Evolutionary conservation across 495 filamentous ascomycete species (phyloP).

Genomic region (Xylaria palmicola): DNA sequence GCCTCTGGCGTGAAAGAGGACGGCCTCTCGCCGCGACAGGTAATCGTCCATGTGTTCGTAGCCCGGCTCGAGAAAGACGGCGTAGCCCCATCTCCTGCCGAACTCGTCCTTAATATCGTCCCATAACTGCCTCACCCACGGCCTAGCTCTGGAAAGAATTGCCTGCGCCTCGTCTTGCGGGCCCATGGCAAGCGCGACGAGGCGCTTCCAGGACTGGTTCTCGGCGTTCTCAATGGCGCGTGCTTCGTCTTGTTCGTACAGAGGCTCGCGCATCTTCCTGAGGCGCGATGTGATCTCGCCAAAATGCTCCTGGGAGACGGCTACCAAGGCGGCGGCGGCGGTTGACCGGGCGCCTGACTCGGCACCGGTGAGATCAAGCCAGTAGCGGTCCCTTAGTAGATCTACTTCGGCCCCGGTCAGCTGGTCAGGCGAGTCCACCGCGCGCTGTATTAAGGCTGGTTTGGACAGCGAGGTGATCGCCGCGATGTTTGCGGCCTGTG

Average conservation of each 20-base stretch:
- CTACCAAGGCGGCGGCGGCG: not conserved
- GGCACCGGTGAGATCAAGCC: not conserved
- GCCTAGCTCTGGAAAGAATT: not conserved
- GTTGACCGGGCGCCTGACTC: not conserved
- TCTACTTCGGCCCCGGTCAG: not conserved
- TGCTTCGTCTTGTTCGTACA: not conserved
- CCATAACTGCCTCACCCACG: not conserved
- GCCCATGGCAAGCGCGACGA: not conserved
- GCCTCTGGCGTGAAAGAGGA: not conserved
- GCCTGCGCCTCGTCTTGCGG: not conserved
- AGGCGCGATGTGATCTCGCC: not conserved
- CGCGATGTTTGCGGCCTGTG: not conserved
- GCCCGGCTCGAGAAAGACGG: not conserved
- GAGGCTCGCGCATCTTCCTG: not conserved
- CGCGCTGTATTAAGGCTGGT: not conserved
- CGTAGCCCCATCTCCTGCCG: not conserved
- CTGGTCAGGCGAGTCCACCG: not conserved
- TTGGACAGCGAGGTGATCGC: not conserved
- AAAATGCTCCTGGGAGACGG: not conserved
- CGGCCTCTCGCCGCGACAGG: not conserved
- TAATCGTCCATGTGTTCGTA: not conserved
- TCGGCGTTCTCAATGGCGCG: not conserved
- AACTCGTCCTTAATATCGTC: not conserved
- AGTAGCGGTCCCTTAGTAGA: not conserved
- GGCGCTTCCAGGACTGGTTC: not conserved